Conservation (phyloP, 192 early-diverging fungal species). For the Rhizoclosmatium sp. region DNA sequence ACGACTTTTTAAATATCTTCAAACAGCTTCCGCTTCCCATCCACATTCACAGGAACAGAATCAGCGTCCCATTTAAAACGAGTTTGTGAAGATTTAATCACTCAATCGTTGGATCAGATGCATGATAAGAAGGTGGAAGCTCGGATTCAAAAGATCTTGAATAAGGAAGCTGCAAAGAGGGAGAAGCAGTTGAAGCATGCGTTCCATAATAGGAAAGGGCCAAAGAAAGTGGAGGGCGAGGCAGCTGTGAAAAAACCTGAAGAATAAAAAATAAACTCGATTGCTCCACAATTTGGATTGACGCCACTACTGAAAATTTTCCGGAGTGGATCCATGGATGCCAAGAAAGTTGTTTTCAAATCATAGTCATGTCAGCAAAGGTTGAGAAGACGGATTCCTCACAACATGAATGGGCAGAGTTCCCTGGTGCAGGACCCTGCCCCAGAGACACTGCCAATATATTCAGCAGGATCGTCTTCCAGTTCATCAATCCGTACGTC, state of each 20-base stretch:
- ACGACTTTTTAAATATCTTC: neutral
- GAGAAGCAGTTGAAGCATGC: neutral
- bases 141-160: neutral
- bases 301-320: too few relatives aligned
- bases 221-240: neutral
- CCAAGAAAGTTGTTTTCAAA: too few relatives aligned
- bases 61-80: constrained; percentile 59
- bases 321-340: too few relatives aligned
- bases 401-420: too few relatives aligned
- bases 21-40: constrained; percentile 65
- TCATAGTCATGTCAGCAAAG: too few relatives aligned
- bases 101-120: constrained; percentile 45
- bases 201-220: neutral
- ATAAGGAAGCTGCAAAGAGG: neutral
- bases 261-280: too few relatives aligned
- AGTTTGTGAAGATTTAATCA: constrained; percentile 57
- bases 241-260: too few relatives aligned
- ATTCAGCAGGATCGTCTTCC: neutral
- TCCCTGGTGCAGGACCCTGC: constrained; percentile 2
- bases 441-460: neutral
- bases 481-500: neutral
- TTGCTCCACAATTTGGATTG: too few relatives aligned
- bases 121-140: constrained; percentile 1
- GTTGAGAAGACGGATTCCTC: too few relatives aligned
- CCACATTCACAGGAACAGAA: constrained; percentile 61